Conservation (phyloP, 1,284 basidiomycete genomes). For the Earliella scabrosa region DNA sequence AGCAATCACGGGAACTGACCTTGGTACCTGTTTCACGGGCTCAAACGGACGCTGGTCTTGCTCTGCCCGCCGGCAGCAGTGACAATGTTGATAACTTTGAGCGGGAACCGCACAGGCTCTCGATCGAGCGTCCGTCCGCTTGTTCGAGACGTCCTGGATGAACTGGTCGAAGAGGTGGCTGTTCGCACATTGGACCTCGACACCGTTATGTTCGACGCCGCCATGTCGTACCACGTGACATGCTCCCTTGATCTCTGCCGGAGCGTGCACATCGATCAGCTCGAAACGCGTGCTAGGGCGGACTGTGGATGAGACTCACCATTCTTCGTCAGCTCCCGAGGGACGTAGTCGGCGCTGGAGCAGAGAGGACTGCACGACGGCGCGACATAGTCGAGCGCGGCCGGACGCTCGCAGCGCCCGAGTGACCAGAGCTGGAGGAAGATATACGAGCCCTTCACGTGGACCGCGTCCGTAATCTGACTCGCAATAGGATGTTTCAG, state of each 20-base stretch:
- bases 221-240: slow-evolving; percentile 39
- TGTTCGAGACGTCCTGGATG: slow-evolving; percentile 49
- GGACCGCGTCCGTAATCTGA: slow-evolving; percentile 32
- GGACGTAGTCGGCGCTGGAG: slow-evolving; percentile 33
- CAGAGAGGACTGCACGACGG: slow-evolving; percentile 48
- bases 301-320: no score
- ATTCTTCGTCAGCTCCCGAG: slow-evolving; percentile 38
- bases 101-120: slow-evolving; percentile 54
- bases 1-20: slow-evolving; percentile 29
- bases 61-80: slow-evolving; percentile 40
- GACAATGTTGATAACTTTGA: slow-evolving; percentile 53
- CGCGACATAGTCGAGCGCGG: slow-evolving; percentile 36
- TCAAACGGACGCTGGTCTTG: slow-evolving; percentile 53
- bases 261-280: no score
- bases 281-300: no score
- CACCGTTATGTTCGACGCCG: slow-evolving; percentile 49
- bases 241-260: slow-evolving; percentile 48
- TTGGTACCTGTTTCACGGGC: slow-evolving; percentile 52
- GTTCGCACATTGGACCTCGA: slow-evolving; percentile 37
- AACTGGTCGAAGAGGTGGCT: slow-evolving; percentile 50
- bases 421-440: slow-evolving; percentile 54
- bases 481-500: slow-evolving; percentile 3
- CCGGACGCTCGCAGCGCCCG: slow-evolving; percentile 42
- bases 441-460: slow-evolving; percentile 43
- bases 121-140: slow-evolving; percentile 58